Base-by-base conservation (phyloP, 495 filamentous ascomycete species). In the Aspergillus sparsus region DNA sequence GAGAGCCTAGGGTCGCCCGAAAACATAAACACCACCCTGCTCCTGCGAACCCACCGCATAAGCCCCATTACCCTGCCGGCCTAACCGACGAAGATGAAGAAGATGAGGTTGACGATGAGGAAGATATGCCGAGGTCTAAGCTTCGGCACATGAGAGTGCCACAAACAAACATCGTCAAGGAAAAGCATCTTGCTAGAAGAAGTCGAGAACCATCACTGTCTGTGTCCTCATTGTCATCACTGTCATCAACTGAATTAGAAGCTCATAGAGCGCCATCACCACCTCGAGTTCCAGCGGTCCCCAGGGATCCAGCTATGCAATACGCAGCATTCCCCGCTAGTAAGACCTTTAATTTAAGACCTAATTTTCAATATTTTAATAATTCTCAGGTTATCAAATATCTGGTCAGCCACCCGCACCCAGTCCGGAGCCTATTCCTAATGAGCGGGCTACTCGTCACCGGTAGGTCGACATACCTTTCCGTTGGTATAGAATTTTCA, bases 381-480 rank as follows among this genome's bases (percentile, higher is more conserved):
- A 7, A 9, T 45, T 12, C 33, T 35, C 34, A 9, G 12, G 7
- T 10, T 33, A 34, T 6, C 41, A 6, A 34, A 13, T 36, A 54
- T 6, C 49, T n/a, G 53, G 57, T 45, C 62, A 49, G 31, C 66
- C 66, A 10, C 66, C 60, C 15, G 60, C 54, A 34, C 58, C 66
- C 5, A 59, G 50, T 16, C 45, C 61, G 33, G 65, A 63, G 18
- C 52, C 55, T 16, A 56, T 44, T 15, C 60, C 65, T 42, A 59
- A 56, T 45, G 60, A 63, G 52, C 60, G 57, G 12, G 49, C 58
- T 41, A 13, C 41, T 45, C 61, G 42, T 37, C 58, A 49, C 36
- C 51, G 58, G 64, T 67, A 56, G 6, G 58, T 56, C 12, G 7
- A 27, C 21, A 13, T 35, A 41, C 8, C 12, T 15, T 32, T 2